phyloP scores from a whole-genome alignment of 1,284 basidiomycete genomes.

The Sphagnurus paluster region DNA sequence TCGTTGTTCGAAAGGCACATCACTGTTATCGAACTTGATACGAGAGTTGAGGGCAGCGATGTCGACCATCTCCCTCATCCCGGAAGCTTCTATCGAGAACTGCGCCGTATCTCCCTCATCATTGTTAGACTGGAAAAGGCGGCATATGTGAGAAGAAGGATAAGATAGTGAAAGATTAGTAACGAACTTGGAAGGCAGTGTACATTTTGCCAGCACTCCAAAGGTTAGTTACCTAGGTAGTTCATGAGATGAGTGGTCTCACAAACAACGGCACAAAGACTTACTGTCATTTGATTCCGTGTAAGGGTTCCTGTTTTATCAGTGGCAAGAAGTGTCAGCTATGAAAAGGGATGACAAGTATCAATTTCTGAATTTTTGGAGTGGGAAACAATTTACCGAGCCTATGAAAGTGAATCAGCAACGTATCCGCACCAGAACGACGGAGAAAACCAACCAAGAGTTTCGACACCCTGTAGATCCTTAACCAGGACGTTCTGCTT shows the following conservation, averaged over 20 bases:
- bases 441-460: slow-evolving; percentile 43
- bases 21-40: slow-evolving; percentile 66
- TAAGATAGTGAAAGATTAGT: neutral
- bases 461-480: slow-evolving; percentile 71
- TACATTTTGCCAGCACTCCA: slow-evolving; percentile 63
- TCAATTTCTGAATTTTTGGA: too few species aligned
- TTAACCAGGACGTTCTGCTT: slow-evolving; percentile 71
- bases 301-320: slow-evolving; percentile 80
- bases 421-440: neutral
- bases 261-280: too few species aligned
- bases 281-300: slow-evolving; percentile 72
- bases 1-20: slow-evolving; percentile 63
- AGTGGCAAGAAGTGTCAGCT: slow-evolving; percentile 67
- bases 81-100: slow-evolving; percentile 51
- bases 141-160: neutral
- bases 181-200: slow-evolving; percentile 55
- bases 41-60: slow-evolving; percentile 66
- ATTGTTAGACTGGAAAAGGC: slow-evolving; percentile 56
- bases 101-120: slow-evolving; percentile 50
- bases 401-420: slow-evolving; percentile 19
- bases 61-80: slow-evolving; percentile 64
- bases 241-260: too few species aligned
- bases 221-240: slow-evolving; percentile 59
- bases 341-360: too few species aligned
- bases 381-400: too few species aligned